These are phyloP conservation scores for Chrysophaeum taylorii DNA, from an alignment of 352 stramenopile genomes.

Conservation along the genomic window DNA sequence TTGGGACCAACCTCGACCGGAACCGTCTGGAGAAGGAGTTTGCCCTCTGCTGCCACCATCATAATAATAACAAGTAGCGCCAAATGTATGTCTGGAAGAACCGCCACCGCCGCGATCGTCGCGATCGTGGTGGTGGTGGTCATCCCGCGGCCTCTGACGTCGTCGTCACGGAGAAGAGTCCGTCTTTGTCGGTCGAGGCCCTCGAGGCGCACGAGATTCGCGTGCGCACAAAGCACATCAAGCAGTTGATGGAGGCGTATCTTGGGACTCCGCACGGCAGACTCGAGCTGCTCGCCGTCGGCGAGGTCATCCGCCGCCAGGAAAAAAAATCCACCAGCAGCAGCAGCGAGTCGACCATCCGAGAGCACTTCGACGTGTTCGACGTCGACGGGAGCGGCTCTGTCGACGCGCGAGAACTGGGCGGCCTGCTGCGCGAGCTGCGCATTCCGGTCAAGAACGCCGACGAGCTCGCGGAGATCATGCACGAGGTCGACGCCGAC, in stretches of 20 bases:
- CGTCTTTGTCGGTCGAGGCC: neutral
- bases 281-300: neutral
- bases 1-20: no score
- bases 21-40: no score
- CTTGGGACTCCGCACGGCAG: neutral
- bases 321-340: no score
- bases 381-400: constrained; percentile 16
- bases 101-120: neutral
- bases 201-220: neutral
- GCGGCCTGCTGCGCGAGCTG: constrained; percentile 18
- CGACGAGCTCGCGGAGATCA: constrained; percentile 17
- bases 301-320: neutral
- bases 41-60: no score
- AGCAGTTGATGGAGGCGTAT: neutral
- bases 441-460: constrained; percentile 19
- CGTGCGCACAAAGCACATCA: neutral
- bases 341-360: neutral
- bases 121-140: no score
- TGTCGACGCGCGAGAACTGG: constrained; percentile 23
- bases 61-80: no score
- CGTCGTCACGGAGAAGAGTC: neutral
- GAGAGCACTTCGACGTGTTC: neutral
- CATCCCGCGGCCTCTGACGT: neutral
- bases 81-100: constrained; percentile 18
- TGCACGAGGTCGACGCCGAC: constrained; percentile 22